Evolutionary conservation across 352 stramenopile genomes (phyloP), one percentile per base, ranked within the genome.

Genomic region (Peronospora belbahrii): DNA sequence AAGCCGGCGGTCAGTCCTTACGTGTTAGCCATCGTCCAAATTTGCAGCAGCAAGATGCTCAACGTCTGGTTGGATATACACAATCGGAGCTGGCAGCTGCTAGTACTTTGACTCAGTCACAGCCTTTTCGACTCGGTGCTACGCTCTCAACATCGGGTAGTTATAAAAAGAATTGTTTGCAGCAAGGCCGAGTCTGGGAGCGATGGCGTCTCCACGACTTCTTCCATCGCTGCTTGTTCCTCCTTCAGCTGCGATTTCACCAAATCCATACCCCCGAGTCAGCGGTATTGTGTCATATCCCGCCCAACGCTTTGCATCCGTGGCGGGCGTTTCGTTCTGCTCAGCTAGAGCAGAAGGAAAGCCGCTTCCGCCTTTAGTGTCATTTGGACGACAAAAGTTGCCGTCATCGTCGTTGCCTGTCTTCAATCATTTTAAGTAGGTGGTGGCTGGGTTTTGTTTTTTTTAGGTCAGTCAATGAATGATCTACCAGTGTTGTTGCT

Each of bases 41-140:
- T 55, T 9, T 61, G 36, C 59, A 48, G 18, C 28, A 35, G 11
- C 48, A 54, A 38, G 43, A 18, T 13, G 7, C 17, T 23, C 55
- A 53, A 31, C 14, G 31, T 20, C 7, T 50, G 5, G 4, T 44
- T 2, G 48, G 36, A 0, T 70, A 74, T 44, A 66, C 60, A 10
- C 49, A 55, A 20, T 74, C 60, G 19, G 60, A 70, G 39, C 42
- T 68, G 11, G 31, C 52, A 13, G 65, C 61, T 17, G 65, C 65
- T 2, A 63, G 42, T 36, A 56, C 56, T 7, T 44, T 74, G 22
- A 47, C 52, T 9, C 53, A 63, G 20, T 42, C 59, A 13, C 37
- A 50, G 27, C 22, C 43, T 9, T 45, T 22, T 15, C 1, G 34
- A 9, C 6, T 47, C 0, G 2, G 23, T 18, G 17, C 27, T 19